phyloP scores from a whole-genome alignment of 495 filamentous ascomycete species.

The Pyronema omphalodes region DNA sequence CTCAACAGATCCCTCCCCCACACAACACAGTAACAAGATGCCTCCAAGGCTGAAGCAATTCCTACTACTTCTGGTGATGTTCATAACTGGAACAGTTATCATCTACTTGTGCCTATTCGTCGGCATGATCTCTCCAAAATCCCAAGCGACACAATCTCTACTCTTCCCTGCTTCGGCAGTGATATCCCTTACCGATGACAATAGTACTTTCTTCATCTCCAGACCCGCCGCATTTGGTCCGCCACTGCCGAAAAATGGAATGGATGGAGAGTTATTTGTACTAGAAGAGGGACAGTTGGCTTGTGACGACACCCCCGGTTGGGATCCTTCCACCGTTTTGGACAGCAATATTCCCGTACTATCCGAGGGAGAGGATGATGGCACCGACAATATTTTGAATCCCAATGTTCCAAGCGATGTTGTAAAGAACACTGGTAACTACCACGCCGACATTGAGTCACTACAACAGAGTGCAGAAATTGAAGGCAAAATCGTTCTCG shows the following conservation, averaged over 20 bases:
- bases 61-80: too few relatives aligned
- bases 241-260: constrained; percentile 43
- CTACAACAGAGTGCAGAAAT: constrained; percentile 91
- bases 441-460: constrained; percentile 84
- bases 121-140: too few relatives aligned
- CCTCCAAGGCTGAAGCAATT: too few relatives aligned
- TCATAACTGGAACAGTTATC: too few relatives aligned
- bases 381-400: constrained; percentile 51
- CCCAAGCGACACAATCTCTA: constrained; percentile 37
- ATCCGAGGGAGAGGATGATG: constrained; percentile 38
- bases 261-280: constrained; percentile 21
- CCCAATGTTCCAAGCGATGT: background rate
- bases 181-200: constrained; percentile 92
- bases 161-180: constrained; percentile 88
- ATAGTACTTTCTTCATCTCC: constrained; percentile 88
- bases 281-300: constrained; percentile 69
- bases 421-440: background rate
- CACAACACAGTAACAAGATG: too few relatives aligned
- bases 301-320: constrained; percentile 91
- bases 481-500: constrained; percentile 70
- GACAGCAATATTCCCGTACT: background rate
- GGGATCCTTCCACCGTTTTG: constrained; percentile 32
- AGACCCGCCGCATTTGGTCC: constrained; percentile 89
- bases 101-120: too few relatives aligned
- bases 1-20: too few relatives aligned